phyloP scores from a whole-genome alignment of 139 green algal species.

The Chlamydomonas applanata region DNA sequence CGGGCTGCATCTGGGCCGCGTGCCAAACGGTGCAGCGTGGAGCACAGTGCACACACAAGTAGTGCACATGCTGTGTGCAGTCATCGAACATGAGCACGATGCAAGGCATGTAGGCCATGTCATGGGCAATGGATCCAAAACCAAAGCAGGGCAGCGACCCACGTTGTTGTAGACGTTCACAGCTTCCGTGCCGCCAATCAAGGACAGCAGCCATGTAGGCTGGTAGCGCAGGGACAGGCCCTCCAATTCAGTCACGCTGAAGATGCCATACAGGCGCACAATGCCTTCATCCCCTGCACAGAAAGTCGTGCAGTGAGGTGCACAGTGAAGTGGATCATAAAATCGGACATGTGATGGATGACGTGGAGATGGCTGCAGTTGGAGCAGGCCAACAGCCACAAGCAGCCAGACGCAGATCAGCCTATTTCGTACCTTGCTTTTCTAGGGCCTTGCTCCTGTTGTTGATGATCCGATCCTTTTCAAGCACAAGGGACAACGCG shows the following conservation, averaged over 20 bases:
- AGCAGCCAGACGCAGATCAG: too few relatives aligned
- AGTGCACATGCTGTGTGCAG: neutral
- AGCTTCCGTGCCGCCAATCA: constrained; percentile 11
- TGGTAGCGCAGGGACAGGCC: constrained; percentile 21
- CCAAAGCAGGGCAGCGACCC: neutral
- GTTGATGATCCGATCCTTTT: neutral
- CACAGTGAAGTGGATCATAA: too few relatives aligned
- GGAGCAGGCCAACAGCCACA: too few relatives aligned
- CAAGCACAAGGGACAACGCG: neutral
- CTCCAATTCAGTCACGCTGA: constrained; percentile 24
- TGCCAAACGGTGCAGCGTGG: neutral
- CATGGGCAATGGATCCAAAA: too few relatives aligned
- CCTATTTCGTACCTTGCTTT: too few relatives aligned
- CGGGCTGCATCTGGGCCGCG: too few relatives aligned
- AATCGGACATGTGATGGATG: too few relatives aligned
- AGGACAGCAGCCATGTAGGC: constrained; percentile 24
- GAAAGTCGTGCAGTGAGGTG: too few relatives aligned
- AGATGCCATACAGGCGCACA: neutral
- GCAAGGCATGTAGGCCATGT: too few relatives aligned
- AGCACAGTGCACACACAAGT: neutral
- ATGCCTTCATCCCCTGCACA: neutral
- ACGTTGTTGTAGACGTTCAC: constrained; percentile 21
- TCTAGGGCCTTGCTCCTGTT: neutral
- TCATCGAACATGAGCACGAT: too few relatives aligned
- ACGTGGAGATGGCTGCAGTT: too few relatives aligned